phyloP scores from a whole-genome alignment of 1,284 basidiomycete genomes.

The Ustilago trichophora region DNA sequence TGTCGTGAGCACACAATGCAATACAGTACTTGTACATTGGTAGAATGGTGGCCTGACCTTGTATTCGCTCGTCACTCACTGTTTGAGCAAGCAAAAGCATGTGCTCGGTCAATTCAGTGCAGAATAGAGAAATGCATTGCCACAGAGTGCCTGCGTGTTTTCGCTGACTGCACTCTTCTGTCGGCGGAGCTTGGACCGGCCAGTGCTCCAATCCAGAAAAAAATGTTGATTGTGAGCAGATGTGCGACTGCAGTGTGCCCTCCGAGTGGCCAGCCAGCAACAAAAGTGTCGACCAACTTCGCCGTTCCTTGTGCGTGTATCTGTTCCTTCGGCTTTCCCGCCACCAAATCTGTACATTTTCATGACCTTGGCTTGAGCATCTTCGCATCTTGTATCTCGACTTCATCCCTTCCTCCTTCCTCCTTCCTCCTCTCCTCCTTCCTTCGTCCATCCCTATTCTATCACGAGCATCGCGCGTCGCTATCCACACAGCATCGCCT shows the following conservation, averaged over 20 bases:
- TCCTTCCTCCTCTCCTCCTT: not conserved
- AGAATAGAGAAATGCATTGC: too few relatives aligned
- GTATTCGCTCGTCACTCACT: too few relatives aligned
- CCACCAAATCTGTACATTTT: too few relatives aligned
- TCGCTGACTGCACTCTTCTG: not conserved
- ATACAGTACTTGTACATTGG: too few relatives aligned
- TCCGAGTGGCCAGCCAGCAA: too few relatives aligned
- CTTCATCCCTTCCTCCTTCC: not conserved
- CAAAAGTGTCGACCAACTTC: too few relatives aligned
- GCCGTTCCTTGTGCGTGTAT: too few relatives aligned
- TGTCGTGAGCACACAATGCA: not conserved
- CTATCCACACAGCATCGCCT: not conserved
- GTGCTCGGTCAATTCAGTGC: constrained; percentile 1
- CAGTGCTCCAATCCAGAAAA: not conserved
- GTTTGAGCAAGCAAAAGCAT: too few relatives aligned
- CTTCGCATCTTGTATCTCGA: constrained; percentile 1
- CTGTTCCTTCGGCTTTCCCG: constrained; percentile 1
- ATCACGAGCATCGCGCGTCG: not conserved
- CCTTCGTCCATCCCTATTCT: not conserved
- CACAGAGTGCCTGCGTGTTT: too few relatives aligned
- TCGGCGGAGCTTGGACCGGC: constrained; percentile 2
- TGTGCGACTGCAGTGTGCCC: too few relatives aligned
- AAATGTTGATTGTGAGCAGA: not conserved
- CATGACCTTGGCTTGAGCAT: too few relatives aligned
- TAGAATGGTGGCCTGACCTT: constrained; percentile 4